These are phyloP conservation scores for Boletales sp. DNA, from an alignment of 768 basidiomycete genomes.

Conservation along the genomic window DNA sequence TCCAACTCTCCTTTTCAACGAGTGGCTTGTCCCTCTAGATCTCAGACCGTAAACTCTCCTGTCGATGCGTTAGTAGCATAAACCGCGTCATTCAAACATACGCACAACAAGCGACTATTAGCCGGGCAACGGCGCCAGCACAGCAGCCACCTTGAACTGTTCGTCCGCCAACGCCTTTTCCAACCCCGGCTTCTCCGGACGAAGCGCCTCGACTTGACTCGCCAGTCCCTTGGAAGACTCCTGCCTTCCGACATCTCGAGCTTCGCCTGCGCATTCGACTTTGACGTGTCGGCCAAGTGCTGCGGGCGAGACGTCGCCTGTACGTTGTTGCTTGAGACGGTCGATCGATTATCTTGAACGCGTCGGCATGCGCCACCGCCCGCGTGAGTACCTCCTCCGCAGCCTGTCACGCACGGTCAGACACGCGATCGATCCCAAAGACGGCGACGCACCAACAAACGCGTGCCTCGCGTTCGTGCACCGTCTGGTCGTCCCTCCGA, in stretches of 20 bases:
- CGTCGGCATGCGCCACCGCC: conserved; percentile 81
- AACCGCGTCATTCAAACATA: neutral
- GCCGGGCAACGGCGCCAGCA: conserved; percentile 9
- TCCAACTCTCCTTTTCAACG: conserved; percentile 50
- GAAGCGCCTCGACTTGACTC: too few species aligned
- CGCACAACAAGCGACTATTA: conserved; percentile 34
- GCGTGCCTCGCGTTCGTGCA: conserved; percentile 64
- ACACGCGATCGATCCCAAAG: neutral
- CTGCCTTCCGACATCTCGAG: conserved; percentile 50
- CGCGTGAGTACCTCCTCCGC: conserved; percentile 79
- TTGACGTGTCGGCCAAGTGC: too few species aligned
- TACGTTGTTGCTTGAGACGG: conserved; percentile 54
- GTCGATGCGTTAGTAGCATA: neutral
- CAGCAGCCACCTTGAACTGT: conserved; percentile 24
- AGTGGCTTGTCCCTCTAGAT: conserved; percentile 63
- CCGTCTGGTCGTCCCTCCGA: conserved; percentile 59
- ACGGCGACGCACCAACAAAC: conserved; percentile 49
- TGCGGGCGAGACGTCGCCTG: conserved; percentile 44
- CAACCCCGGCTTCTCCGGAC: conserved; percentile 36
- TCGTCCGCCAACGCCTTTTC: conserved; percentile 39
- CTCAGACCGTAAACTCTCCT: conserved; percentile 54
- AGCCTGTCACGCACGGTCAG: conserved; percentile 34
- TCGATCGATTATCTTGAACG: conserved; percentile 66
- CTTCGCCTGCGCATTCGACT: too few species aligned
- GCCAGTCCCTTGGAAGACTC: conserved; percentile 30